A percentile compares a stretch with the other conserved stretches of the same genome.
phyloP scores from a whole-genome alignment of 129 eudicot species.

The Glebionis coronaria region DNA sequence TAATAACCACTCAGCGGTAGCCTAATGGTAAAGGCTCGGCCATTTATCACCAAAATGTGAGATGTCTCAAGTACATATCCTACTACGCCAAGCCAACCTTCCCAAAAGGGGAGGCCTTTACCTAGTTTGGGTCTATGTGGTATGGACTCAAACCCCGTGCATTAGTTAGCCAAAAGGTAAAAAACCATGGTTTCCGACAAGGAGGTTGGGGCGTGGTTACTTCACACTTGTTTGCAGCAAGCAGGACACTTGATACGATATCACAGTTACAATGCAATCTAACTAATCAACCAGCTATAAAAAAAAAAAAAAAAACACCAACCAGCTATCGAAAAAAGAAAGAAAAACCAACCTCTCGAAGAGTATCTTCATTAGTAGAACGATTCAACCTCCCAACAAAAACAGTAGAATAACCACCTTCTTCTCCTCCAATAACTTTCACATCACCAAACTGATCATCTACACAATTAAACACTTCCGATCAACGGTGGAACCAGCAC shows the following conservation, averaged over 20 bases:
- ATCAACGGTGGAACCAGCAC: neutral
- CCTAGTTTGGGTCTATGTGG: too few species aligned
- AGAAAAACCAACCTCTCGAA: slow-evolving; percentile 42
- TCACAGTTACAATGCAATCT: neutral
- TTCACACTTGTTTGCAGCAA: too few species aligned
- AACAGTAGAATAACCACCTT: slow-evolving; percentile 55
- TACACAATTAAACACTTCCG: slow-evolving; percentile 17
- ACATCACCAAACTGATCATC: slow-evolving; percentile 96
- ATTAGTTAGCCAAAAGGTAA: too few species aligned
- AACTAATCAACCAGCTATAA: neutral
- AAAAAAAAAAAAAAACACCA: slow-evolving; percentile 15
- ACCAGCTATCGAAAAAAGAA: too few species aligned
- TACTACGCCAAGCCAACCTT: too few species aligned
- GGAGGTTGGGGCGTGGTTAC: too few species aligned
- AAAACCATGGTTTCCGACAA: too few species aligned
- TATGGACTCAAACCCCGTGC: too few species aligned
- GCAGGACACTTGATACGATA: too few species aligned
- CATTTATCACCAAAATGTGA: too few species aligned
- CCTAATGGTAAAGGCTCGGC: too few species aligned
- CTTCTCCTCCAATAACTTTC: slow-evolving; percentile 75
- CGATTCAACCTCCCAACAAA: slow-evolving; percentile 80
- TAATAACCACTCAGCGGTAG: neutral
- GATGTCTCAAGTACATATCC: neutral
- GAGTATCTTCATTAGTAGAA: slow-evolving; percentile 68
- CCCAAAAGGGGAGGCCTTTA: too few species aligned